Base-by-base conservation (phyloP, 805 yeast genomes). In the Tetrapisispora nanseiensis region DNA sequence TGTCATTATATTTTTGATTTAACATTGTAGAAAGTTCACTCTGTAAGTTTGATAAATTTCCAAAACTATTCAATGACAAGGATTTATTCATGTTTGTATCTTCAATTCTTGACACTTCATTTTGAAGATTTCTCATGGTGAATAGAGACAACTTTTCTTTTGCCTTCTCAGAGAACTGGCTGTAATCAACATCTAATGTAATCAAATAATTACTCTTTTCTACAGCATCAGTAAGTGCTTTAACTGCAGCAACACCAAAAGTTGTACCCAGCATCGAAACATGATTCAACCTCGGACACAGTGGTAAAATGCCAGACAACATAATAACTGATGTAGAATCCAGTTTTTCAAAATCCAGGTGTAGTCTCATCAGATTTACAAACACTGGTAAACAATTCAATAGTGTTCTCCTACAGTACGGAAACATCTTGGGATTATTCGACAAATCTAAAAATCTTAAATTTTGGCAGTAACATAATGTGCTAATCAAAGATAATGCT, bases 71-170 rank as follows among this genome's bases (percentile, higher is more conserved):
- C 23, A 16, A 19, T 20, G 37, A 38, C 6, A 40, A 19, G 20
- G 37, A 30, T 9, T 43, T 24, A 23, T 33, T 31, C 19, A 31
- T 26, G 12, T 24, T 37, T 4, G 39, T 29, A 22, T 39, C 36
- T 10, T 46, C 46, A 6, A 52, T 50, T 16, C 48, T 54, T 27
- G 58, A 51, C 21, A 80, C 59, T 40, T 75, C 72, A 20, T 66
- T 60, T 51, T 82, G 89, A 78, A 87, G 78, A 60, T 89, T 89
- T 55, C 80, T 75, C 78, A 89, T 80, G 9, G 92, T 78, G 56
- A 82, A 82, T 21, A 84, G 66, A 0, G 94, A 86, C 39, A 87
- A 71, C 45, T 74, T 74, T 45, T 83, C 82, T 52, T 73, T 77
- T 49, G 79, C 68, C 34, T 72, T 67, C 23, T 70, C 69, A 1